These are phyloP conservation scores for Pyrenophora graminea DNA, from an alignment of 2,329 filamentous ascomycete genomes.

Conservation along the genomic window DNA sequence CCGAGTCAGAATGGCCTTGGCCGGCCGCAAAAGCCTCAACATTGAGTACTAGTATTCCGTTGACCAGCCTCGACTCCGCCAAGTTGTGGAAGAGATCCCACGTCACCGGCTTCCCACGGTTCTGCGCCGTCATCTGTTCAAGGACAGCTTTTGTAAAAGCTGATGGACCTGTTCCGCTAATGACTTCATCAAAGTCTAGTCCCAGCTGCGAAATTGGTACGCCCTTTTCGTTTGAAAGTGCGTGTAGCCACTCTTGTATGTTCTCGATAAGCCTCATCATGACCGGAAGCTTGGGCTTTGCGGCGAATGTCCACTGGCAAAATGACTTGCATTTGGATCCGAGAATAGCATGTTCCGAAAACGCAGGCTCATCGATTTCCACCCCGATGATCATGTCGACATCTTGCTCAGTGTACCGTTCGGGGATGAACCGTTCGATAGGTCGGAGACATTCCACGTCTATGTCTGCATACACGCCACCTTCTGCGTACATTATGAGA, in stretches of 20 bases:
- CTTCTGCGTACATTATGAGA: slow-evolving; percentile 69
- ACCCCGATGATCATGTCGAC: slow-evolving; percentile 72
- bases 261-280: slow-evolving; percentile 71
- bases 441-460: slow-evolving; percentile 62
- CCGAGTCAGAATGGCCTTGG: slow-evolving; percentile 73
- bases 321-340: slow-evolving; percentile 71
- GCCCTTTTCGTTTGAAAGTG: slow-evolving; percentile 62
- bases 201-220: slow-evolving; percentile 64
- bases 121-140: slow-evolving; percentile 62
- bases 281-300: slow-evolving; percentile 67
- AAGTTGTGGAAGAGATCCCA: slow-evolving; percentile 71
- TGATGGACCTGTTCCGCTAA: slow-evolving; percentile 72
- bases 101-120: slow-evolving; percentile 53
- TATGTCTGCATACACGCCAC: slow-evolving; percentile 64
- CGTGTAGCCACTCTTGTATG: slow-evolving; percentile 68
- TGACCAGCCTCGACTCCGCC: slow-evolving; percentile 67
- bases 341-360: slow-evolving; percentile 65
- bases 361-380: slow-evolving; percentile 72
- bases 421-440: slow-evolving; percentile 63
- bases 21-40: slow-evolving; percentile 75
- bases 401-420: slow-evolving; percentile 65
- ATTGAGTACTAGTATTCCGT: slow-evolving; percentile 67
- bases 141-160: slow-evolving; percentile 70
- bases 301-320: slow-evolving; percentile 77
- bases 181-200: slow-evolving; percentile 73